Base-by-base conservation (phyloP, 2,329 filamentous ascomycete genomes). In the Escovopsis sp. region DNA sequence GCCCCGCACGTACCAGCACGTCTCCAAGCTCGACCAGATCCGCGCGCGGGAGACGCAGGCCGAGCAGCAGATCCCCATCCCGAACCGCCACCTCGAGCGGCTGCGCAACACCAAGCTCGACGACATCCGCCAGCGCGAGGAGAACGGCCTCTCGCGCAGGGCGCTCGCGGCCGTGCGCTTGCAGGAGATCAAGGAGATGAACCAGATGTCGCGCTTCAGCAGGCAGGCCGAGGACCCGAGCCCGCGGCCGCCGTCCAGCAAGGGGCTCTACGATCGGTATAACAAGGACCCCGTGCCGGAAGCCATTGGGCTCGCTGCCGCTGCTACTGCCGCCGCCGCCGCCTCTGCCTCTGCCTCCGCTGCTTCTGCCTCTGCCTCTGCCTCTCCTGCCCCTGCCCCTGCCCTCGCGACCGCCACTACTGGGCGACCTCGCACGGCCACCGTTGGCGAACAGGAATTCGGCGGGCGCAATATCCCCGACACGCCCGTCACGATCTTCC, bases 141-240 rank as follows among this genome's bases (percentile, higher is more conserved):
- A 53, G 32, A 55, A 61, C 21, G 58, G 57, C 3, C 44, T 65
- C 18, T 65, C 69, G 5, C 63, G 52, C 37, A 57, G 62, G 35
- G 61, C 61, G 2, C 48, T 68, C 13, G 62, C 68, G n/a, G 58
- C 60, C 6, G 62, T 63, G 35, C 58, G 61, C 23, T 51, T 74
- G 3, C 67, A 65, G 25, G 68, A 71, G 48, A 70, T 71, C 36
- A 58, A 62, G 27, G 63, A 68, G 36, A 57, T 52, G 38, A 70
- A 72, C 45, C 59, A 62, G 26, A 54, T 57, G 41, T 58, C 60
- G 7, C 53, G 57, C 33, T 62, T 62, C 9, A 48, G 57, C 6
- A 66, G 62, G 1, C 61, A 65, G 12, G 61, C 57, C 28, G 48
- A 64, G 33, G 37, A 14, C 1, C 13, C 45, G 11, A 37, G 13